A percentile compares a stretch with the other conserved stretches of the same genome.
Conservation (phyloP, 768 basidiomycete species). For the Mycena galopus region DNA sequence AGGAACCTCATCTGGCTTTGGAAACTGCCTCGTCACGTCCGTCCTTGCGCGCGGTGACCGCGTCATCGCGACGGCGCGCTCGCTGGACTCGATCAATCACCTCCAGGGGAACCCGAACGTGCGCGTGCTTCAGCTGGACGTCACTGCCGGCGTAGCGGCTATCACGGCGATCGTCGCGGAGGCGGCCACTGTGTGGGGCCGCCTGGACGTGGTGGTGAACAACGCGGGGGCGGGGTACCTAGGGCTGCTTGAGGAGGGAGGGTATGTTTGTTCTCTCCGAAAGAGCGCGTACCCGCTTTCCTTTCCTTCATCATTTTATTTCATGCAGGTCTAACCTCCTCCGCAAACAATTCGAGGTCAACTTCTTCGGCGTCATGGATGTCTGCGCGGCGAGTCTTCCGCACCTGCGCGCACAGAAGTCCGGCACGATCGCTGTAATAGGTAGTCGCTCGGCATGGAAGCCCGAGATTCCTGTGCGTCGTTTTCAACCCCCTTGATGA, state of each 20-base stretch:
- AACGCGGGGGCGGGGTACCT: constrained; percentile 55
- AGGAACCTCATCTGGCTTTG: constrained; percentile 59
- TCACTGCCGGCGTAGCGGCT: constrained; percentile 45
- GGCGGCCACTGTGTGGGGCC: constrained; percentile 50
- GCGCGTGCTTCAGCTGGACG: constrained; percentile 52
- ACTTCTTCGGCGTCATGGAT: constrained; percentile 59
- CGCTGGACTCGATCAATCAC: constrained; percentile 46
- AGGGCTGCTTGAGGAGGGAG: constrained; percentile 54
- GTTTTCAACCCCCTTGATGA: neutral
- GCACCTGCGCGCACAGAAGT: constrained; percentile 43
- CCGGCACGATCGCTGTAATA: constrained; percentile 55
- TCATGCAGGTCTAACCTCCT: constrained; percentile 35
- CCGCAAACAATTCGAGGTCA: constrained; percentile 54
- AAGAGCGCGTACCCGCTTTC: neutral
- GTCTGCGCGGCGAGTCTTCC: constrained; percentile 59
- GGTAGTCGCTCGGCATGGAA: constrained; percentile 55
- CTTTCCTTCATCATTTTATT: no score
- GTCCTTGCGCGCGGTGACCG: constrained; percentile 59
- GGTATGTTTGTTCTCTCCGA: constrained; percentile 39
- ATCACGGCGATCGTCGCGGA: constrained; percentile 49
- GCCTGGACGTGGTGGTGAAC: constrained; percentile 59
- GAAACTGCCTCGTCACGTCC: constrained; percentile 50
- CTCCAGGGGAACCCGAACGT: constrained; percentile 41
- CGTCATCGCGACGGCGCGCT: constrained; percentile 60
- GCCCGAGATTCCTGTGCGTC: constrained; percentile 50